These are phyloP conservation scores for Piper betle DNA, from an alignment of 164 flowering plant species.

Conservation along the genomic window DNA sequence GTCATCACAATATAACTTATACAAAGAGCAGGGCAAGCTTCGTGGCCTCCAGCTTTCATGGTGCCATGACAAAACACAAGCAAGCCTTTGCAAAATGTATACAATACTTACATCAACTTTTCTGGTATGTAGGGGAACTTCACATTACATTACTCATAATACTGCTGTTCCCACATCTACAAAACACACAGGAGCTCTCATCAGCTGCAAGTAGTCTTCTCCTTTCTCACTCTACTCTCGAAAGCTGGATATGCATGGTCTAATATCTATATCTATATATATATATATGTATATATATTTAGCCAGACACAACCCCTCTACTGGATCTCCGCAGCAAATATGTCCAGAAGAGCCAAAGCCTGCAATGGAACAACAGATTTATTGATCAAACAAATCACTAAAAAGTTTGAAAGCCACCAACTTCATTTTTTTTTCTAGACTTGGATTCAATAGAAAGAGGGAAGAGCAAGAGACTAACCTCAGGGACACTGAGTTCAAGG, in stretches of 20 bases:
- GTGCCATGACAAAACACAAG: background rate
- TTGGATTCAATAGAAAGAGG: background rate
- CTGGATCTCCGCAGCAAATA: slow-evolving; percentile 22
- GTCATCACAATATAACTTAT: background rate
- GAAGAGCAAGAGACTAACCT: slow-evolving; percentile 27
- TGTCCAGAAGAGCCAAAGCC: slow-evolving; percentile 61
- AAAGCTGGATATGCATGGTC: background rate
- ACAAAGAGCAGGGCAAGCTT: background rate
- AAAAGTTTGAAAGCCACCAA: background rate
- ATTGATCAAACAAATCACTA: background rate
- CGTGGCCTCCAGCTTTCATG: background rate
- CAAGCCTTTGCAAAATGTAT: background rate
- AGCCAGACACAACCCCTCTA: background rate
- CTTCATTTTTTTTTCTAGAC: background rate
- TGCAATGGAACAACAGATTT: slow-evolving; percentile 11
- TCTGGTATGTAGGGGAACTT: background rate
- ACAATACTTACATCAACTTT: too few relatives aligned
- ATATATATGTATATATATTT: background rate
- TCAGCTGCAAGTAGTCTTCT: background rate
- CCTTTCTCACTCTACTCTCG: background rate
- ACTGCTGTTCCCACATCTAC: slow-evolving; percentile 1
- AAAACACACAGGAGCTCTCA: background rate
- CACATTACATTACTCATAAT: background rate
- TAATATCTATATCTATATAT: background rate
- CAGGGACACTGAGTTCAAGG: slow-evolving; percentile 83